Conservation (phyloP, 192 early-diverging fungal genomes). For the Backusella australiensis region DNA sequence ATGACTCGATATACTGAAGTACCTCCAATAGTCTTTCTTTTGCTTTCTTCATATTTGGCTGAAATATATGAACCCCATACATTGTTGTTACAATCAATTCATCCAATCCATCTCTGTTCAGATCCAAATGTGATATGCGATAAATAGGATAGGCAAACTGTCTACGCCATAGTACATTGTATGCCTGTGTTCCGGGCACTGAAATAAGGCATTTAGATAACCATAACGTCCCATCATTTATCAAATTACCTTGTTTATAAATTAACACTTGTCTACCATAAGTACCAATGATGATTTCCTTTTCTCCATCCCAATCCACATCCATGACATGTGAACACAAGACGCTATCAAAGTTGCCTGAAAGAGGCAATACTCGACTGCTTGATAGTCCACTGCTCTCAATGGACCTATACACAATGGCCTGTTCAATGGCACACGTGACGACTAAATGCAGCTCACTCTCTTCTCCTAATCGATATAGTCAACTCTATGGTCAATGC, state of each 20-base stretch:
- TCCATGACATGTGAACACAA: constrained; percentile 55
- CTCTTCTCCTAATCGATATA: constrained; percentile 2
- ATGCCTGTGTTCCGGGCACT: constrained; percentile 24
- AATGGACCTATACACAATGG: constrained; percentile 50
- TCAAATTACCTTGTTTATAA: constrained; percentile 45
- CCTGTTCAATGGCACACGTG: constrained; percentile 57
- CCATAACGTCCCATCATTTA: not conserved
- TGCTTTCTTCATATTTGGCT: constrained; percentile 44
- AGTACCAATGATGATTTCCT: constrained; percentile 54
- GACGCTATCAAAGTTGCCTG: constrained; percentile 53
- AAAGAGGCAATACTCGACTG: constrained; percentile 46
- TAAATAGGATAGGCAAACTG: constrained; percentile 56
- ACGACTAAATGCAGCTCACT: constrained; percentile 46
- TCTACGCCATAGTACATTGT: constrained; percentile 49
- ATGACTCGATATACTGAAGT: constrained; percentile 42
- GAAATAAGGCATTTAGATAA: not conserved
- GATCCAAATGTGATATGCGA: constrained; percentile 44
- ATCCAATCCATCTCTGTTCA: constrained; percentile 54
- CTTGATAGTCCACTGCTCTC: constrained; percentile 34
- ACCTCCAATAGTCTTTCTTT: constrained; percentile 39
- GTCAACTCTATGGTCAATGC: too few relatives aligned
- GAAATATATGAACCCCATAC: constrained; percentile 52
- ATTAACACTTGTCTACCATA: constrained; percentile 59
- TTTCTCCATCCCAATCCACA: constrained; percentile 59
- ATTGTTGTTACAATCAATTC: constrained; percentile 52